phyloP scores from a whole-genome alignment of 2,329 filamentous ascomycete species.

The Penicillium sp. region DNA sequence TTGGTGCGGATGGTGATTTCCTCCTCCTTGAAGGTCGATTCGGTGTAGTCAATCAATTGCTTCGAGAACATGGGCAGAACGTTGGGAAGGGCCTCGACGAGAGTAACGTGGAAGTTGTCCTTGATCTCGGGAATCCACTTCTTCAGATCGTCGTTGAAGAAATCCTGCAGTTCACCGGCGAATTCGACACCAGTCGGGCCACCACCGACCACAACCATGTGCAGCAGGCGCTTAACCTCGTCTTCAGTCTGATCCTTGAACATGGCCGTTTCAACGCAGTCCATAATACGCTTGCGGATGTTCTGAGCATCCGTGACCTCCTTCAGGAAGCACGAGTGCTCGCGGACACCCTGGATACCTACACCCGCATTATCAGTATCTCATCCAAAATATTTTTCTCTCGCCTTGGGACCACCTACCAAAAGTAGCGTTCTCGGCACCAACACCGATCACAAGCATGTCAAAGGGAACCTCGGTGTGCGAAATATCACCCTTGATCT shows the following conservation, averaged over 20 bases:
- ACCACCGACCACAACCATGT: conserved; percentile 96
- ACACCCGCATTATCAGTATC: conserved; percentile 14
- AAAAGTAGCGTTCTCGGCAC: conserved; percentile 97
- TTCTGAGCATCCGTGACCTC: conserved; percentile 94
- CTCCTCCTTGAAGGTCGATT: conserved; percentile 98
- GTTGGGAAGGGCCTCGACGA: conserved; percentile 95
- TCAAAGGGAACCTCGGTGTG: conserved; percentile 94
- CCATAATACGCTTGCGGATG: conserved; percentile 99
- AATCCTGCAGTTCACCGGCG: conserved; percentile 96
- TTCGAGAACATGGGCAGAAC: conserved; percentile 97
- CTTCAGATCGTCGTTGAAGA: conserved; percentile 97
- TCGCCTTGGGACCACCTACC: conserved; percentile 54
- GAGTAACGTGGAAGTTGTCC: conserved; percentile 93
- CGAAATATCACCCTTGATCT: conserved; percentile 79
- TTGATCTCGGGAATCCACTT: conserved; percentile 97
- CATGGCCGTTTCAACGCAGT: conserved; percentile 96
- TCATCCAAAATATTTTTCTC: not conserved
- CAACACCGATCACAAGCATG: conserved; percentile 96
- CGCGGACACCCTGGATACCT: conserved; percentile 87
- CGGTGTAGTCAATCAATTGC: conserved; percentile 98
- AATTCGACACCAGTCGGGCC: conserved; percentile 98
- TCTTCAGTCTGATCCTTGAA: conserved; percentile 93
- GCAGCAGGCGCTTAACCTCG: conserved; percentile 89
- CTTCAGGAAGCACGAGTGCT: conserved; percentile 97
- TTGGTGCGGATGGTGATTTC: conserved; percentile 97